Conservation (phyloP, 257 asterid genomes). For the Solanum virginianum region DNA sequence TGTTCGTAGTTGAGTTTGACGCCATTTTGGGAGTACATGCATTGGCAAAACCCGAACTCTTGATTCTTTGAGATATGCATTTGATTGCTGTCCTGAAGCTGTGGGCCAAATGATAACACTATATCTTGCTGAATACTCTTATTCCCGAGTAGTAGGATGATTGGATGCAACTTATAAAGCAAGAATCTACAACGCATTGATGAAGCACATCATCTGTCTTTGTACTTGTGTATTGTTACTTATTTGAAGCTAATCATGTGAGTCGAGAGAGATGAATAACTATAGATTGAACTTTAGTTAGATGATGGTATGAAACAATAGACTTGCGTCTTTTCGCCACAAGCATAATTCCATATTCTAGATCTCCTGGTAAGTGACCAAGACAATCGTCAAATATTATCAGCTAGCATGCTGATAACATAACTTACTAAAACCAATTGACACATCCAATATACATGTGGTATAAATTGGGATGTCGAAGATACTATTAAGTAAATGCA, state of each 20-base stretch:
- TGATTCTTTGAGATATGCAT: neutral
- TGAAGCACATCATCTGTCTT: neutral
- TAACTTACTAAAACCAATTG: neutral
- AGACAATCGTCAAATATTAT: neutral
- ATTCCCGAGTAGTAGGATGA: neutral
- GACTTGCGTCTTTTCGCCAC: neutral
- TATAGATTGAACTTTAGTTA: neutral
- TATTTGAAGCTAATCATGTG: neutral
- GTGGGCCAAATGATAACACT: neutral
- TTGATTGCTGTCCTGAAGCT: neutral
- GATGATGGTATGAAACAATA: neutral
- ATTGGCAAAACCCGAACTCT: neutral
- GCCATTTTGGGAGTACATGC: neutral
- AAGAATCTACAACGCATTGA: neutral
- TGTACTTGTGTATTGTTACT: neutral
- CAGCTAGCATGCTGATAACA: neutral
- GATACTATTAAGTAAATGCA: neutral
- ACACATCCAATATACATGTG: neutral
- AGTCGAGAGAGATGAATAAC: neutral
- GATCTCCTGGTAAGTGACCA: neutral
- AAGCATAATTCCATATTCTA: neutral
- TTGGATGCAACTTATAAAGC: neutral
- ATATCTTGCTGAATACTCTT: neutral
- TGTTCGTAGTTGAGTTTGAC: neutral
- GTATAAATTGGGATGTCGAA: neutral